These are phyloP conservation scores for Talaromyces piceae DNA, from an alignment of 2,329 filamentous ascomycete species.

Conservation along the genomic window DNA sequence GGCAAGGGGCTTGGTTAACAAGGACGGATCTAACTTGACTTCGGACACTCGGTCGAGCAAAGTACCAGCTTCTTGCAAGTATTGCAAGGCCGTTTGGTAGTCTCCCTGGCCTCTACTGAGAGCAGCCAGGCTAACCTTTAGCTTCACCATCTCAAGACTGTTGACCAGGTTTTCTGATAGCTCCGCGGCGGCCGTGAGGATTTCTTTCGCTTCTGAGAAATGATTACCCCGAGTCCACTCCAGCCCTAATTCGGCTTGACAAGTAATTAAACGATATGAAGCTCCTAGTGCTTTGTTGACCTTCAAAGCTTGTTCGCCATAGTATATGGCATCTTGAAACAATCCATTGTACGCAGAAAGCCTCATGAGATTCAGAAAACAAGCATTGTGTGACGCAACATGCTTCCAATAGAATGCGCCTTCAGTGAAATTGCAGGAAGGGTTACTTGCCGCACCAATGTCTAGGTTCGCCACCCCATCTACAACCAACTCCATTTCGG, in stretches of 20 bases:
- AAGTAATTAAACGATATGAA: conserved; percentile 44
- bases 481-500: conserved; percentile 30
- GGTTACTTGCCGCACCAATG: conserved; percentile 24
- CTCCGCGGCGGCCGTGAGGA: conserved; percentile 51
- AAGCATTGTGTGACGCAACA: conserved; percentile 64
- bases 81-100: conserved; percentile 40
- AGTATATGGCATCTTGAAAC: conserved; percentile 81
- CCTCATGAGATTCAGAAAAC: conserved; percentile 64
- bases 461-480: conserved; percentile 34
- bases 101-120: conserved; percentile 43
- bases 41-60: conserved; percentile 36
- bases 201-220: conserved; percentile 45
- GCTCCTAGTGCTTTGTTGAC: conserved; percentile 64
- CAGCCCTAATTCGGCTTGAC: conserved; percentile 40
- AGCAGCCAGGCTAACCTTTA: conserved; percentile 37
- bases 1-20: conserved; percentile 20
- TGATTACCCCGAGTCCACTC: conserved; percentile 45
- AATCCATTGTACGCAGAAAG: conserved; percentile 79
- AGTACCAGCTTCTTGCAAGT: conserved; percentile 43
- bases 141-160: conserved; percentile 47
- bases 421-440: conserved; percentile 40
- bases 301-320: conserved; percentile 74
- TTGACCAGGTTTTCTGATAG: conserved; percentile 45
- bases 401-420: conserved; percentile 73
- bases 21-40: conserved; percentile 19